Percentiles rank a stretch among this genome's conserved stretches.
These are phyloP conservation scores for Neurospora sp. DNA, from an alignment of 495 filamentous ascomycete genomes.

Conservation along the genomic window DNA sequence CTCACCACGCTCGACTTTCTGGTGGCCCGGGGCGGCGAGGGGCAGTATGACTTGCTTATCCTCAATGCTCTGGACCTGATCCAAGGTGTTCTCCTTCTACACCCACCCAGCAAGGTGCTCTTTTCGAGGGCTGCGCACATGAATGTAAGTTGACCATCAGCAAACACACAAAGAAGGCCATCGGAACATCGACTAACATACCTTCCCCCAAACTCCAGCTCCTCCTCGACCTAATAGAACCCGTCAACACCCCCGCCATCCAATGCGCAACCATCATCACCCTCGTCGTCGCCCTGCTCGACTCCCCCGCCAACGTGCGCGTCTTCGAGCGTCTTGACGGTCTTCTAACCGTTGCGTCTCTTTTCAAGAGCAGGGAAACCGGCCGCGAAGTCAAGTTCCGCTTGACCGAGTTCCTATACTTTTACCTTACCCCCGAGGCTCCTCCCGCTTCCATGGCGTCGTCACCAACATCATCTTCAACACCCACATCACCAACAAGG, in stretches of 20 bases:
- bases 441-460: conserved; percentile 39
- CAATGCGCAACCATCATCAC: conserved; percentile 84
- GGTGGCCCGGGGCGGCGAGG: conserved; percentile 66
- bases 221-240: conserved; percentile 88
- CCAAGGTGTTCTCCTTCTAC: conserved; percentile 81
- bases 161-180: neutral
- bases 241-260: conserved; percentile 80
- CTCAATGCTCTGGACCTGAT: conserved; percentile 81
- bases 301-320: conserved; percentile 73
- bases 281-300: conserved; percentile 78
- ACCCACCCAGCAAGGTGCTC: conserved; percentile 81
- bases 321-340: conserved; percentile 91
- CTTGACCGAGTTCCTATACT: conserved; percentile 91
- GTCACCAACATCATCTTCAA: conserved; percentile 16
- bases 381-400: conserved; percentile 83
- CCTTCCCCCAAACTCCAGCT: conserved; percentile 35
- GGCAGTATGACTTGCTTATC: conserved; percentile 81
- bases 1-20: conserved; percentile 81
- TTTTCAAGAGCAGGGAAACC: conserved; percentile 80
- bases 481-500: conserved; percentile 29
- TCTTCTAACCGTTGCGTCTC: conserved; percentile 79
- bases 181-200: neutral
- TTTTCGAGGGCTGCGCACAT: conserved; percentile 89
- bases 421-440: conserved; percentile 92
- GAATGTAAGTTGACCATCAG: conserved; percentile 48